Evolutionary conservation across 2,329 filamentous ascomycete genomes (phyloP).

Genomic region (Epichloe scottii): DNA sequence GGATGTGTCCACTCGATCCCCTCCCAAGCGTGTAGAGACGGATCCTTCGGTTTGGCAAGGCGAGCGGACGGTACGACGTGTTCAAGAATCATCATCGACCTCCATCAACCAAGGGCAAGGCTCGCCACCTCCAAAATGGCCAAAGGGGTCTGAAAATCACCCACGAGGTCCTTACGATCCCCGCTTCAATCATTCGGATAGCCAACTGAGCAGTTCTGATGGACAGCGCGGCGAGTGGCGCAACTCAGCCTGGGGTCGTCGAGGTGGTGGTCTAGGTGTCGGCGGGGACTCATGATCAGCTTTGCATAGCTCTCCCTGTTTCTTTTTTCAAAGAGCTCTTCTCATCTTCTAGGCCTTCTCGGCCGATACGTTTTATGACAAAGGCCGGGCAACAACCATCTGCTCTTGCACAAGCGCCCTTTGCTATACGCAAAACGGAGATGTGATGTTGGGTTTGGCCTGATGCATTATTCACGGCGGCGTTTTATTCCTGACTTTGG

Average conservation of each 20-base stretch:
- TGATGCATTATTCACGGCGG: slow-evolving; percentile 27
- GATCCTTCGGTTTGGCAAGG: slow-evolving; percentile 75
- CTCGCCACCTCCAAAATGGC: slow-evolving; percentile 37
- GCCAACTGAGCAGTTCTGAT: slow-evolving; percentile 26
- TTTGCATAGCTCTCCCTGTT: not conserved
- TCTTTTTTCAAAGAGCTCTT: not conserved
- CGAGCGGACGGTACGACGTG: slow-evolving; percentile 71
- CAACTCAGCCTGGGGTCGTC: slow-evolving; percentile 42
- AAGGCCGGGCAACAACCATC: not conserved
- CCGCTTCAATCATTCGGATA: slow-evolving; percentile 33
- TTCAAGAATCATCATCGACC: slow-evolving; percentile 45
- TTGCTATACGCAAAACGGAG: slow-evolving; percentile 11
- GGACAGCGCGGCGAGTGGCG: slow-evolving; percentile 42
- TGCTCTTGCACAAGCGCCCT: slow-evolving; percentile 3
- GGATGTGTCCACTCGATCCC: slow-evolving; percentile 43
- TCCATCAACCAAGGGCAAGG: slow-evolving; percentile 26
- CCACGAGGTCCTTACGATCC: slow-evolving; percentile 28
- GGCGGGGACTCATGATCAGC: slow-evolving; percentile 28
- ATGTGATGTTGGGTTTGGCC: slow-evolving; percentile 20
- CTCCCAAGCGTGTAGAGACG: slow-evolving; percentile 62
- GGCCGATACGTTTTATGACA: not conserved
- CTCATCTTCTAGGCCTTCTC: not conserved
- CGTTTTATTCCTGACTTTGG: slow-evolving; percentile 17
- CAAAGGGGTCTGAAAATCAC: slow-evolving; percentile 30
- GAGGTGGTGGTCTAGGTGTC: slow-evolving; percentile 36